Evolutionary conservation across 768 basidiomycete species (phyloP).

Genomic region (Leccinum rimulosum): DNA sequence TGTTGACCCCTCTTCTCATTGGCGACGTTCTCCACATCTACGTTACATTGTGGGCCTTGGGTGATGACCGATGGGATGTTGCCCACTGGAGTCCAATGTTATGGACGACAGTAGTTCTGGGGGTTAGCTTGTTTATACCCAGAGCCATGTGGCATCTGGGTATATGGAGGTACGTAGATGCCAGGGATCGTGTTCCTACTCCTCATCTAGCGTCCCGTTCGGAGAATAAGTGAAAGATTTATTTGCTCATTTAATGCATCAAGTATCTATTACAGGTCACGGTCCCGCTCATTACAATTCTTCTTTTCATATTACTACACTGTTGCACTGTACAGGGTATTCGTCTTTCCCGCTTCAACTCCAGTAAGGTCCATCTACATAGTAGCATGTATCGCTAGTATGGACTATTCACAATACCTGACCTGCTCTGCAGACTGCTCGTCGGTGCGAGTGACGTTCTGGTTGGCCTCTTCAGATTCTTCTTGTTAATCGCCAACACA

Average conservation of each 20-base stretch:
- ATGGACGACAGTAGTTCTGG: slow-evolving; percentile 63
- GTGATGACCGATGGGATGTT: slow-evolving; percentile 64
- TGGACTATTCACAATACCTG: slow-evolving; percentile 67
- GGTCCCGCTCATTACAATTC: not conserved
- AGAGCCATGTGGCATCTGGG: slow-evolving; percentile 74
- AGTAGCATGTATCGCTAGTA: slow-evolving; percentile 35
- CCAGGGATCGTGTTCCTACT: slow-evolving; percentile 45
- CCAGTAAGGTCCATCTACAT: slow-evolving; percentile 2
- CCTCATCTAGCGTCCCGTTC: not conserved
- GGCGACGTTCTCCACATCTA: slow-evolving; percentile 67
- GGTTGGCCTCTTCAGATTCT: slow-evolving; percentile 80
- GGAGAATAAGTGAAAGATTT: slow-evolving; percentile 19
- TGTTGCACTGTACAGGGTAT: slow-evolving; percentile 11
- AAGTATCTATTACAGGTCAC: slow-evolving; percentile 7
- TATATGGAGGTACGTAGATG: slow-evolving; percentile 69
- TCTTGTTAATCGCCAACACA: slow-evolving; percentile 93
- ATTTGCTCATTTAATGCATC: slow-evolving; percentile 21
- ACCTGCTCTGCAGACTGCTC: slow-evolving; percentile 44
- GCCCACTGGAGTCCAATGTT: slow-evolving; percentile 65
- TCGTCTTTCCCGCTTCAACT: slow-evolving; percentile 7
- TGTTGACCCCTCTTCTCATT: slow-evolving; percentile 65
- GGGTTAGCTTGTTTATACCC: slow-evolving; percentile 64
- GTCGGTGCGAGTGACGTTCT: slow-evolving; percentile 63
- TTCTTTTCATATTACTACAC: slow-evolving; percentile 2
- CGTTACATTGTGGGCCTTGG: slow-evolving; percentile 72